phyloP scores from a whole-genome alignment of 768 basidiomycete genomes.

The Cystobasidium ongulense region DNA sequence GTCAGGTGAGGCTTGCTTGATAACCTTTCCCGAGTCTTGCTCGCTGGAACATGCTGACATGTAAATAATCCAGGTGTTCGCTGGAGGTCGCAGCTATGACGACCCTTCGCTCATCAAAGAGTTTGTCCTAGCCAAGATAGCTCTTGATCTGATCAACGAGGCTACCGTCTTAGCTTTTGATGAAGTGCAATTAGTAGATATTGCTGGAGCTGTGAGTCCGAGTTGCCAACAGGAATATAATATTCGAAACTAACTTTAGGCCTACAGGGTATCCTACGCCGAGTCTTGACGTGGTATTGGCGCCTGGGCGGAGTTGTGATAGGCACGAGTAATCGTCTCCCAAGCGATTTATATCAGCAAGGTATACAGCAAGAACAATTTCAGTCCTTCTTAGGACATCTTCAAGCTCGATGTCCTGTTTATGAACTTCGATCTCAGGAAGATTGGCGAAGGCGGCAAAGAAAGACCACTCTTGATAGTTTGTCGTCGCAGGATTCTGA shows the following conservation, averaged over 20 bases:
- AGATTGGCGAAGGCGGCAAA: conserved; percentile 50
- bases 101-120: conserved; percentile 38
- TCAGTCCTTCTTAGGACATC: conserved; percentile 54
- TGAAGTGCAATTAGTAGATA: conserved; percentile 57
- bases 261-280: conserved; percentile 40
- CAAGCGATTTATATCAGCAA: conserved; percentile 35
- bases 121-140: conserved; percentile 51
- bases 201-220: conserved; percentile 51
- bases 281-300: conserved; percentile 59
- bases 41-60: conserved; percentile 35
- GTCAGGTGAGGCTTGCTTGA: conserved; percentile 10
- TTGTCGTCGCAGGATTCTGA: not conserved
- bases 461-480: not conserved
- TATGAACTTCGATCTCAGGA: conserved; percentile 49
- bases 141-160: conserved; percentile 50
- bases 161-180: conserved; percentile 55
- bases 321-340: conserved; percentile 43
- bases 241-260: not conserved
- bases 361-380: conserved; percentile 55
- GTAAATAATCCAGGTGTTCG: conserved; percentile 31
- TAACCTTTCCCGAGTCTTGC: conserved; percentile 42
- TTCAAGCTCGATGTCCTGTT: conserved; percentile 54
- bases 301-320: conserved; percentile 56
- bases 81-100: conserved; percentile 44
- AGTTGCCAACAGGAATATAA: conserved; percentile 46